These are phyloP conservation scores for Umbelopsis sp. DNA, from an alignment of 371 early-diverging fungal genomes.

Conservation along the genomic window DNA sequence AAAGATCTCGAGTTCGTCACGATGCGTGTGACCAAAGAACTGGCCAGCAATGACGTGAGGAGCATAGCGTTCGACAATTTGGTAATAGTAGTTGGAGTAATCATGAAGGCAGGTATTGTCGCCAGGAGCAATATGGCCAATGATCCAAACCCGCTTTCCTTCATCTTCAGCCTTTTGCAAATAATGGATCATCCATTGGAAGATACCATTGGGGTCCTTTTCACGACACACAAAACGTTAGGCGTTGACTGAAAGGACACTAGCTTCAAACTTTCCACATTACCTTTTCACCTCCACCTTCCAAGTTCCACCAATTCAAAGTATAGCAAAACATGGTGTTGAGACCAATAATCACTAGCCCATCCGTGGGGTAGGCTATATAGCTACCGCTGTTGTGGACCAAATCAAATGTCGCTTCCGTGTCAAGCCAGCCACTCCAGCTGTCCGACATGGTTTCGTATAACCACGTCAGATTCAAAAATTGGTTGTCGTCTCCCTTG, in stretches of 20 bases:
- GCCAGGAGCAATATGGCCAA: constrained; percentile 62
- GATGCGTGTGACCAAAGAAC: constrained; percentile 67
- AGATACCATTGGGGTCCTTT: constrained; percentile 55
- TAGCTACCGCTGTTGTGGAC: constrained; percentile 55
- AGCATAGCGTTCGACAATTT: constrained; percentile 60
- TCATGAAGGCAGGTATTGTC: constrained; percentile 59
- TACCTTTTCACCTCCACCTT: constrained; percentile 35
- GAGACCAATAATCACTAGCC: constrained; percentile 60
- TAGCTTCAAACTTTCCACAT: neutral
- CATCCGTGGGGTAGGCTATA: constrained; percentile 40
- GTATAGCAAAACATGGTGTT: constrained; percentile 69
- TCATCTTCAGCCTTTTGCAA: constrained; percentile 59
- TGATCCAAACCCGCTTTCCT: constrained; percentile 60
- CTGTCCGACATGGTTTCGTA: constrained; percentile 49
- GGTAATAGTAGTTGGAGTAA: constrained; percentile 61
- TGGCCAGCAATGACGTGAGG: constrained; percentile 64
- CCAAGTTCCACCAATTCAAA: constrained; percentile 57
- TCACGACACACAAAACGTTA: neutral
- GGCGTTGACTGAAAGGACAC: neutral
- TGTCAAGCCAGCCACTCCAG: constrained; percentile 59
- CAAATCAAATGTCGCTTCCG: constrained; percentile 28
- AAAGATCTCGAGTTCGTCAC: constrained; percentile 57
- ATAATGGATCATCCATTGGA: constrained; percentile 54
- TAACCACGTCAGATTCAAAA: constrained; percentile 48
- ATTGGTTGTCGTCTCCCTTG: constrained; percentile 26